phyloP scores from a whole-genome alignment of 1,284 basidiomycete genomes.

The Cutaneotrichosporon cavernicola region DNA sequence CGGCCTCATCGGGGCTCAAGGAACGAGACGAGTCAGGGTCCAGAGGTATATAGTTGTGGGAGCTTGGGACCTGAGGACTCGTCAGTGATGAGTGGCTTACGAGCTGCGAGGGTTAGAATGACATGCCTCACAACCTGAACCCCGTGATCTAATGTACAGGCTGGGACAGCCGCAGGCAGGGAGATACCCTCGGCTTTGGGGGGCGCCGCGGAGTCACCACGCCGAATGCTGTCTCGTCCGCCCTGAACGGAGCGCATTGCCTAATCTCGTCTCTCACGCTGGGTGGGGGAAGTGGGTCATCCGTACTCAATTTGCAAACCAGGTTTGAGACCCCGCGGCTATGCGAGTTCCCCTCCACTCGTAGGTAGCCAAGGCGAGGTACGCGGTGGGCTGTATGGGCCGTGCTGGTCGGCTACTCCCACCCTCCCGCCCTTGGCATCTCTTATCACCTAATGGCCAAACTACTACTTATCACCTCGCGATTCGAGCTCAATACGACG shows the following conservation, averaged over 20 bases:
- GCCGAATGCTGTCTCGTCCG: not conserved
- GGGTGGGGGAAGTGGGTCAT: not conserved
- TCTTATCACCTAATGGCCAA: not conserved
- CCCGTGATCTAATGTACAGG: not conserved
- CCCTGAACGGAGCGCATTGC: not conserved
- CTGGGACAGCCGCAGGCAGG: not conserved
- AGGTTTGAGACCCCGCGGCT: not conserved
- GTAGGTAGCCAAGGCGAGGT: not conserved
- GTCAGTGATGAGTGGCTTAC: not conserved
- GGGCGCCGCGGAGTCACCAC: not conserved
- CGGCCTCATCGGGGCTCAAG: slow-evolving; percentile 2
- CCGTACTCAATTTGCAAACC: not conserved
- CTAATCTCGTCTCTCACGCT: not conserved
- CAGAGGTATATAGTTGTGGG: not conserved
- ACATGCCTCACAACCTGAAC: not conserved
- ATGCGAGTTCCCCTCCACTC: not conserved
- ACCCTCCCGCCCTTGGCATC: not conserved
- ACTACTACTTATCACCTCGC: not conserved
- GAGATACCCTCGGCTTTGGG: not conserved
- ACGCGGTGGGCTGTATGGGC: not conserved
- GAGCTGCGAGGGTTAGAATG: not conserved
- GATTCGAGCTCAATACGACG: not conserved
- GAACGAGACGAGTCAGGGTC: not conserved
- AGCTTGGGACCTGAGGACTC: not conserved
- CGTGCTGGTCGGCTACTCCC: not conserved